Conservation (phyloP, 208 protist genomes). For the Leishmania turanica region DNA sequence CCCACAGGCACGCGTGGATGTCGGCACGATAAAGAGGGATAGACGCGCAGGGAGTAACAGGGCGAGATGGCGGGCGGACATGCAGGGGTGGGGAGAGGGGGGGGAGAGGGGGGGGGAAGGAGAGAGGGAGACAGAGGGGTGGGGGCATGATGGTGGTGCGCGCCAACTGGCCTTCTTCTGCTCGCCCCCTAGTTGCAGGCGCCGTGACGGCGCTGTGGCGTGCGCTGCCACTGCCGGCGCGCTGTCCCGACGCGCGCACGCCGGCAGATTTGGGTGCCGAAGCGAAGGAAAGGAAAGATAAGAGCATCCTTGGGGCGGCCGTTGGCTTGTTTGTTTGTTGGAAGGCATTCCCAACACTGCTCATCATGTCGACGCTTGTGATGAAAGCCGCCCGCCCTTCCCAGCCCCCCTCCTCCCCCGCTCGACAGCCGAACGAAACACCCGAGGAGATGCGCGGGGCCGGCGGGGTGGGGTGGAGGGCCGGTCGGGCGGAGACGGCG, state of each 20-base stretch:
- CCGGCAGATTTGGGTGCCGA: neutral
- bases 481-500: neutral
- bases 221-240: neutral
- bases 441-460: neutral
- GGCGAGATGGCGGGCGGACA: too few relatives aligned
- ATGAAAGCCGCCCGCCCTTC: neutral
- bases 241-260: neutral
- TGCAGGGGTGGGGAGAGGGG: neutral
- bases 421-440: neutral
- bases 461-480: neutral
- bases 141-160: neutral
- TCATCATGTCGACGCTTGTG: neutral
- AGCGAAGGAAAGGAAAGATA: neutral
- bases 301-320: neutral
- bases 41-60: neutral
- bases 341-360: neutral
- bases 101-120: neutral
- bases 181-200: neutral
- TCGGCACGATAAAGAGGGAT: neutral
- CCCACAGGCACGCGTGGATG: neutral
- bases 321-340: neutral
- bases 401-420: neutral
- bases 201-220: neutral
- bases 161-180: neutral
- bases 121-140: neutral